Conservation (phyloP, 2,329 filamentous ascomycete species). For the Botrytis fragariae region DNA sequence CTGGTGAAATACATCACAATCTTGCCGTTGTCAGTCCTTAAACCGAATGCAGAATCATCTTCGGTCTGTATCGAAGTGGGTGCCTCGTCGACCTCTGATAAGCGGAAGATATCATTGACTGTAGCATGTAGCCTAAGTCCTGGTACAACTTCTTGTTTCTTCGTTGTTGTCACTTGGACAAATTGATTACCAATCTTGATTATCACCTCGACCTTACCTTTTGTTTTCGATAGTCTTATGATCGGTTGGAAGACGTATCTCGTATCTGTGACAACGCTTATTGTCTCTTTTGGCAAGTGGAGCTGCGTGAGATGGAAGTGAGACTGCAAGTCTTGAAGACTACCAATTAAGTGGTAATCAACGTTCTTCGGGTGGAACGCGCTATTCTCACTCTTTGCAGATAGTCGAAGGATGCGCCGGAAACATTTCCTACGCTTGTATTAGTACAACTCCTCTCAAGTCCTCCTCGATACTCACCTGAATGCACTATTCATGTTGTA, state of each 20-base stretch:
- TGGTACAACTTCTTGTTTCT: slow-evolving; percentile 66
- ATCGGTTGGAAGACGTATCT: slow-evolving; percentile 64
- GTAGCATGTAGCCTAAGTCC: slow-evolving; percentile 60
- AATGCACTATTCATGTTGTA: slow-evolving; percentile 74
- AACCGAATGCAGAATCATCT: slow-evolving; percentile 64
- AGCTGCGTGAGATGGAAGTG: slow-evolving; percentile 67
- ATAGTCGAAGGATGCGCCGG: slow-evolving; percentile 59
- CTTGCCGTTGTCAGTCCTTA: slow-evolving; percentile 66
- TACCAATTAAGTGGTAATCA: slow-evolving; percentile 65
- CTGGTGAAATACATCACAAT: slow-evolving; percentile 72
- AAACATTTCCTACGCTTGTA: slow-evolving; percentile 57
- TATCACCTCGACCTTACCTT: slow-evolving; percentile 66
- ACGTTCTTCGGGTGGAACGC: slow-evolving; percentile 64
- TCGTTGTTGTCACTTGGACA: slow-evolving; percentile 66
- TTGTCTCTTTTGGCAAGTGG: slow-evolving; percentile 67
- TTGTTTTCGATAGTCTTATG: slow-evolving; percentile 64
- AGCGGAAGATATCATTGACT: slow-evolving; percentile 67
- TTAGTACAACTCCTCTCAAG: neutral
- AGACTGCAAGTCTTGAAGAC: slow-evolving; percentile 60
- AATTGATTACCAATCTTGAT: slow-evolving; percentile 69
- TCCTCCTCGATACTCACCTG: slow-evolving; percentile 52
- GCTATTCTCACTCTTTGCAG: slow-evolving; percentile 58
- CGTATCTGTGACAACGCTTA: slow-evolving; percentile 65
- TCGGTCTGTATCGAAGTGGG: slow-evolving; percentile 62
- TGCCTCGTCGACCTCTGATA: slow-evolving; percentile 66